Evolutionary conservation across 1,139 yeast species (phyloP).

Genomic region (Suhomyces bolitotheri): DNA sequence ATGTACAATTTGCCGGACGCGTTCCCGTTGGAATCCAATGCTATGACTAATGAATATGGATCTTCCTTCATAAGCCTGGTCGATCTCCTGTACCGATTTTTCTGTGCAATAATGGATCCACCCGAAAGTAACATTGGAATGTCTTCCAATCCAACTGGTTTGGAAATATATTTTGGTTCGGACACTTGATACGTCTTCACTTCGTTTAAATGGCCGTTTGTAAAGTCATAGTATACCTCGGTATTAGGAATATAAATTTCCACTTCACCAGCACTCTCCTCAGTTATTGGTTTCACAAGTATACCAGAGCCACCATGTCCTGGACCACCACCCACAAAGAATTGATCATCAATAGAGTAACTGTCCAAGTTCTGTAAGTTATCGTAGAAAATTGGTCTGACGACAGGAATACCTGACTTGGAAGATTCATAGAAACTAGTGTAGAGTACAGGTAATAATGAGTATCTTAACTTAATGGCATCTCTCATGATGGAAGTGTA

Average conservation of each 20-base stretch:
- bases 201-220: constrained; percentile 34
- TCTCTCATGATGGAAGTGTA: constrained; percentile 66
- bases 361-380: constrained; percentile 51
- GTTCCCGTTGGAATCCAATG: constrained; percentile 48
- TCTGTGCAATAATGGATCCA: constrained; percentile 69
- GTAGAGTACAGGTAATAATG: constrained; percentile 74
- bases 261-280: constrained; percentile 47
- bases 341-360: constrained; percentile 77
- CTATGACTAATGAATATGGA: constrained; percentile 78
- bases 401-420: constrained; percentile 62
- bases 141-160: constrained; percentile 52
- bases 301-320: constrained; percentile 61
- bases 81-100: constrained; percentile 79
- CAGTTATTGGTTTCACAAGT: constrained; percentile 79
- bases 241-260: constrained; percentile 65
- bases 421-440: constrained; percentile 75
- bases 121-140: constrained; percentile 78
- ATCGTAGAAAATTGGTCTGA: constrained; percentile 75
- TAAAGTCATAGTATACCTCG: constrained; percentile 59
- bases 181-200: constrained; percentile 9
- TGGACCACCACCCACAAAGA: constrained; percentile 59
- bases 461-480: constrained; percentile 71
- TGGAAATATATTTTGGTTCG: constrained; percentile 19
- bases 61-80: constrained; percentile 73
- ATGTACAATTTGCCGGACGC: constrained; percentile 66